Evolutionary conservation across 805 yeast genomes (phyloP).

Genomic region (Ogataea nonfermentans): DNA sequence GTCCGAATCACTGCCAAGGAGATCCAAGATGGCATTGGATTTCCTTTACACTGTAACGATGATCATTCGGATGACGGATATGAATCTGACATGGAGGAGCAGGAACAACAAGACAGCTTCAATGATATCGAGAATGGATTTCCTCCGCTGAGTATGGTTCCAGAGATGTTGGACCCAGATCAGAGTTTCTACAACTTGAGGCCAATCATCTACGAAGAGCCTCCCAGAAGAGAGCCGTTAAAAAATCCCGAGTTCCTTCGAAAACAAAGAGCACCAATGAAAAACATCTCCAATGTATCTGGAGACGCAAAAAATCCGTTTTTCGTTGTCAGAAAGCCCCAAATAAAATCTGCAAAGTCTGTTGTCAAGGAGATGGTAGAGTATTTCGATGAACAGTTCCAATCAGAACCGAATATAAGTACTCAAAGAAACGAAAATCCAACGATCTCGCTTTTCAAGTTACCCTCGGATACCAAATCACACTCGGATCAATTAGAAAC

Average conservation of each 20-base stretch:
- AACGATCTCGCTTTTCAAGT: not conserved
- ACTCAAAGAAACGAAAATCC: not conserved
- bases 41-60: constrained; percentile 9
- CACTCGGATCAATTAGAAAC: too few relatives aligned
- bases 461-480: too few relatives aligned
- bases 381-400: not conserved
- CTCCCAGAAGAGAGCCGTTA: not conserved
- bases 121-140: not conserved
- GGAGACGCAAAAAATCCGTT: not conserved
- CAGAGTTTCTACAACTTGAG: too few relatives aligned
- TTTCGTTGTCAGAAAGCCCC: not conserved
- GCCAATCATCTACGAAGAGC: too few relatives aligned
- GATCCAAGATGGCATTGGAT: constrained; percentile 10
- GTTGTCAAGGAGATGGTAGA: not conserved
- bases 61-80: constrained; percentile 1
- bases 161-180: not conserved
- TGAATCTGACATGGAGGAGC: not conserved
- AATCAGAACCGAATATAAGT: not conserved
- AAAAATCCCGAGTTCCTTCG: not conserved
- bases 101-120: not conserved
- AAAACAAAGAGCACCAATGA: not conserved
- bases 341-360: not conserved
- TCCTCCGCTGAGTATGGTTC: not conserved
- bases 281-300: not conserved
- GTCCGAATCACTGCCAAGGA: constrained; percentile 9